Evolutionary conservation across 768 basidiomycete genomes (phyloP).

Genomic region (Kwoniella bestiolae): DNA sequence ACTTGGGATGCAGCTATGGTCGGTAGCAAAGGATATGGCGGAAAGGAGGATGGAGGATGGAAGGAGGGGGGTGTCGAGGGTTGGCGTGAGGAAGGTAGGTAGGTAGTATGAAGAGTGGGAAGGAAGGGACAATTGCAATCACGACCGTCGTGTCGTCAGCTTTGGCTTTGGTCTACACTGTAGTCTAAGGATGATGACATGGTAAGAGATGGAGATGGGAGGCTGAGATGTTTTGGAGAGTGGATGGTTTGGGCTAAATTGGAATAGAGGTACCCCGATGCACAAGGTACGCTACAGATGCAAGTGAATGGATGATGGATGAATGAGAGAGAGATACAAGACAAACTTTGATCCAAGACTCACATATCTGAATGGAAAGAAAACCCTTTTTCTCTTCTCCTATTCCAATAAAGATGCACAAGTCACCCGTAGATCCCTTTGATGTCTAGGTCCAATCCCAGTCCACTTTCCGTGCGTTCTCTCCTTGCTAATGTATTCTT

Average conservation of each 20-base stretch:
- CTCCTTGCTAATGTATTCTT: neutral
- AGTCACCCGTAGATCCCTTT: neutral
- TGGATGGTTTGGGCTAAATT: conserved; percentile 14
- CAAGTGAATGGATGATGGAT: neutral
- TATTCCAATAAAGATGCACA: neutral
- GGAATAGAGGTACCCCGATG: conserved; percentile 1
- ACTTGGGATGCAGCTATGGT: neutral
- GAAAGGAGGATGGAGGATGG: neutral
- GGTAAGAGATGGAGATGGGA: neutral
- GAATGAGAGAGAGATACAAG: neutral
- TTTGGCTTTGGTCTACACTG: neutral
- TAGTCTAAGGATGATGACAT: neutral
- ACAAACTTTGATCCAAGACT: neutral
- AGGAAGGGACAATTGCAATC: neutral
- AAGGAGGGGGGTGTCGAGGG: neutral
- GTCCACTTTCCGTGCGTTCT: conserved; percentile 8
- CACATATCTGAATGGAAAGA: neutral
- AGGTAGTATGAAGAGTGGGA: neutral
- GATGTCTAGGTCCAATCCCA: neutral
- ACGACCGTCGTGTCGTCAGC: conserved; percentile 12
- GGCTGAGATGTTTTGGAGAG: conserved; percentile 21
- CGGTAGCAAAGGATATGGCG: neutral
- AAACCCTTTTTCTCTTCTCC: neutral
- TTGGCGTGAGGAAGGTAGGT: neutral
- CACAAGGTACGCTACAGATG: conserved; percentile 3